Conservation (phyloP, 2,329 filamentous ascomycete genomes). For the Hymenoscyphus albidus region DNA sequence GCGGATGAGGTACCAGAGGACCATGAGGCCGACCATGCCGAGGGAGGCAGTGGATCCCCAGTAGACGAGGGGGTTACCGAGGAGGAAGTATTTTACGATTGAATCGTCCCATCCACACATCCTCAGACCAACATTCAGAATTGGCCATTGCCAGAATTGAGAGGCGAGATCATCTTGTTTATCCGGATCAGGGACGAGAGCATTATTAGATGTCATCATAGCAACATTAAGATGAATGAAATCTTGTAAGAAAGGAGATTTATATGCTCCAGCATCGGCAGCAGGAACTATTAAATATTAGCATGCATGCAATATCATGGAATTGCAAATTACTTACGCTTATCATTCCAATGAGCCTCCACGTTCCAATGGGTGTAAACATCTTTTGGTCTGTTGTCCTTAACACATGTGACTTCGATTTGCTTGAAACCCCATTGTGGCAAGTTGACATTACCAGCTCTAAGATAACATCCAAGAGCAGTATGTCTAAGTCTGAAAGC, state of each 20-base stretch:
- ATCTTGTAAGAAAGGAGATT: constrained; percentile 94
- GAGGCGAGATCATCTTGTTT: constrained; percentile 98
- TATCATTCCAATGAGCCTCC: constrained; percentile 91
- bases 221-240: constrained; percentile 98
- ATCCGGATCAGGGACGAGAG: constrained; percentile 92
- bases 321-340: constrained; percentile 57
- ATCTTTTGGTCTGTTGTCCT: constrained; percentile 87
- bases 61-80: constrained; percentile 94
- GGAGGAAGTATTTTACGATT: constrained; percentile 96
- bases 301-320: constrained; percentile 20
- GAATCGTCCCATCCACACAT: constrained; percentile 99
- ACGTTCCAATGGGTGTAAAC: constrained; percentile 99
- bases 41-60: constrained; percentile 86
- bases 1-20: constrained; percentile 81
- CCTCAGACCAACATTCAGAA: constrained; percentile 88
- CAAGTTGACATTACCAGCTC: constrained; percentile 91
- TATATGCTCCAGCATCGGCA: constrained; percentile 86
- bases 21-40: constrained; percentile 65
- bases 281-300: constrained; percentile 64
- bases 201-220: constrained; percentile 99
- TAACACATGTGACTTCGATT: constrained; percentile 94
- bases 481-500: constrained; percentile 84
- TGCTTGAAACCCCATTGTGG: constrained; percentile 99
- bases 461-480: constrained; percentile 84
- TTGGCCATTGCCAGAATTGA: constrained; percentile 97